Percentiles rank a stretch among this genome's conserved stretches.
phyloP scores from a whole-genome alignment of 306 rosid genomes.

The Ormosia semicastrata region DNA sequence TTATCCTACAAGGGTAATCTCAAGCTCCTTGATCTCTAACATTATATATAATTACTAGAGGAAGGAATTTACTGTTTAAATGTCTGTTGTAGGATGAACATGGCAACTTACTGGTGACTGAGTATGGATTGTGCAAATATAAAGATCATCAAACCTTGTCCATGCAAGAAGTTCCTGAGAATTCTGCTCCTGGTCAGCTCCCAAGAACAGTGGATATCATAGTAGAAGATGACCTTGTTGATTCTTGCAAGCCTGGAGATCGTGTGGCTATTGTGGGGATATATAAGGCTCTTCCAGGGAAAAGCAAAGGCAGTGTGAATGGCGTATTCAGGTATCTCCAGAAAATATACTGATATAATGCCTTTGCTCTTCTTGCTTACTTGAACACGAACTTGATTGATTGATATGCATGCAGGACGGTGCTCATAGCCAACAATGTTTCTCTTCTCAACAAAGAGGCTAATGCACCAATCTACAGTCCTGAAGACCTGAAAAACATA shows the following conservation, averaged over 20 bases:
- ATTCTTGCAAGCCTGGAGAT: slow-evolving; percentile 97
- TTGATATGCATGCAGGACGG: slow-evolving; percentile 63
- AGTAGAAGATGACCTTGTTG: slow-evolving; percentile 94
- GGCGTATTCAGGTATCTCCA: slow-evolving; percentile 89
- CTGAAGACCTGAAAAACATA: slow-evolving; percentile 77
- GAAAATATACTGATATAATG: not conserved
- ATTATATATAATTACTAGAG: not conserved
- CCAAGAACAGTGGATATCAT: slow-evolving; percentile 91
- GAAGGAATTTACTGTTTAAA: not conserved
- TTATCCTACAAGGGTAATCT: slow-evolving; percentile 96
- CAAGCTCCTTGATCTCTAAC: slow-evolving; percentile 26
- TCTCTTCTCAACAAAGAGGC: slow-evolving; percentile 97
- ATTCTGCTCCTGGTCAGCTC: slow-evolving; percentile 99
- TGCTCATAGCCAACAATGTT: slow-evolving; percentile 86
- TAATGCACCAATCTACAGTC: slow-evolving; percentile 80
- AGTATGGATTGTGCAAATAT: slow-evolving; percentile 90
- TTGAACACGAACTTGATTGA: slow-evolving; percentile 23
- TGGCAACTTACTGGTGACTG: slow-evolving; percentile 93
- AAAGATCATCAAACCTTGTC: slow-evolving; percentile 95
- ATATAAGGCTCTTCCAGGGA: slow-evolving; percentile 94
- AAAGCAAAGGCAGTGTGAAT: slow-evolving; percentile 84
- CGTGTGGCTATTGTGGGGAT: slow-evolving; percentile 90
- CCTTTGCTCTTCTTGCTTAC: not conserved
- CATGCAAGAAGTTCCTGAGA: slow-evolving; percentile 98
- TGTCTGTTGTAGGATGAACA: slow-evolving; percentile 65